A percentile compares a stretch with the other conserved stretches of the same genome.
These are phyloP conservation scores for Solanum arcanum DNA, from an alignment of 257 asterid species.

Conservation along the genomic window DNA sequence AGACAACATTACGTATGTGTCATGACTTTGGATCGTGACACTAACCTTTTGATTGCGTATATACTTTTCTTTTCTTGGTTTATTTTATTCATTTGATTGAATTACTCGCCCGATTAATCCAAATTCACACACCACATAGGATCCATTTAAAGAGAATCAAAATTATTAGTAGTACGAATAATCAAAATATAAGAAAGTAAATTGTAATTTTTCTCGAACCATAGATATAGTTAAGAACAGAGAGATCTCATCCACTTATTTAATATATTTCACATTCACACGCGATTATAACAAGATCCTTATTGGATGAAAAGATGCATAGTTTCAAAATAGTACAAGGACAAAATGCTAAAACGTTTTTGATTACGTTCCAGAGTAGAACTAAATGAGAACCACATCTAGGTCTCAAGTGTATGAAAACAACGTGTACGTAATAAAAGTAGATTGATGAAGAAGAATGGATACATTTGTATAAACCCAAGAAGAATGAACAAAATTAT, in stretches of 20 bases:
- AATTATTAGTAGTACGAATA: background rate
- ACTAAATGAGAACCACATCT: constrained; percentile 2
- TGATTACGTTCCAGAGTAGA: constrained; percentile 6
- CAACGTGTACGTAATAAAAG: background rate
- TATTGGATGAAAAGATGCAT: background rate
- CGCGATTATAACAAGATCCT: background rate
- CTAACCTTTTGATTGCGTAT: background rate
- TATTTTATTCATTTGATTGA: background rate
- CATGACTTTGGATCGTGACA: background rate
- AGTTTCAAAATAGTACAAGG: background rate
- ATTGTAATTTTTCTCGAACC: background rate
- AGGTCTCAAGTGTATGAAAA: background rate
- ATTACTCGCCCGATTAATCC: background rate
- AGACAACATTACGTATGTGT: background rate
- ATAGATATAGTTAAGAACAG: background rate
- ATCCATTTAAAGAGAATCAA: background rate
- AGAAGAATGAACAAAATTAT: constrained; percentile 25
- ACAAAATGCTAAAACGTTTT: background rate
- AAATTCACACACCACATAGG: background rate
- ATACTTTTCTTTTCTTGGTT: background rate
- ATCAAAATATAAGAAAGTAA: background rate
- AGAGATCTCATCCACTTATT: background rate
- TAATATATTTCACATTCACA: background rate
- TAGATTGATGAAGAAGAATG: background rate
- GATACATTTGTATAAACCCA: constrained; percentile 12